A percentile compares a stretch with the other conserved stretches of the same genome.
phyloP scores from a whole-genome alignment of 2,329 filamentous ascomycete species.

The Fusarium xyrophilum region DNA sequence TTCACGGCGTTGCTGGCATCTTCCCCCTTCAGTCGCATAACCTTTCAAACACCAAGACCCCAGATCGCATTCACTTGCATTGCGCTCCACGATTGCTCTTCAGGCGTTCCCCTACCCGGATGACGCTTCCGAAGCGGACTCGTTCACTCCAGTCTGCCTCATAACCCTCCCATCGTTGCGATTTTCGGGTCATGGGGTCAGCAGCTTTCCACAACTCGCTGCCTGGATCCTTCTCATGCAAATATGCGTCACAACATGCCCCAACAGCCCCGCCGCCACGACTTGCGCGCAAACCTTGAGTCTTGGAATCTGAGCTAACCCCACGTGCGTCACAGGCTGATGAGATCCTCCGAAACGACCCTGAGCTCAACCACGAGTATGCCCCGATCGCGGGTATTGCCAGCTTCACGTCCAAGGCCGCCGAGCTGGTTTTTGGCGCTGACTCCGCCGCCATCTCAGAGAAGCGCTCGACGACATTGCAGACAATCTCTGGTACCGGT shows the following conservation, averaged over 20 bases:
- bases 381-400: constrained; percentile 91
- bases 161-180: constrained; percentile 19
- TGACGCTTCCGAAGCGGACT: constrained; percentile 14
- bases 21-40: constrained; percentile 10
- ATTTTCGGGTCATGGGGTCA: constrained; percentile 33
- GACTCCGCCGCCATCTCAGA: constrained; percentile 84
- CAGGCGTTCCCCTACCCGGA: neutral
- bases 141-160: constrained; percentile 9
- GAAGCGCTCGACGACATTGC: constrained; percentile 80
- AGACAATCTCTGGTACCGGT: constrained; percentile 97
- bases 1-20: constrained; percentile 8
- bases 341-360: constrained; percentile 85
- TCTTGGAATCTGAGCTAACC: constrained; percentile 34
- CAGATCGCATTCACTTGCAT: constrained; percentile 11
- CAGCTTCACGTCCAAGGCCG: constrained; percentile 86
- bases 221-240: constrained; percentile 22
- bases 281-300: constrained; percentile 6
- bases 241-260: constrained; percentile 24
- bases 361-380: constrained; percentile 96
- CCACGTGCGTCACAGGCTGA: constrained; percentile 71
- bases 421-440: constrained; percentile 84
- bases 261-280: constrained; percentile 22
- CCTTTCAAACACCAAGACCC: neutral
- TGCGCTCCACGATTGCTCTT: constrained; percentile 6
- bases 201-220: constrained; percentile 18